Conservation (phyloP, 1,284 basidiomycete species). For the Retiboletus flavoniger region DNA sequence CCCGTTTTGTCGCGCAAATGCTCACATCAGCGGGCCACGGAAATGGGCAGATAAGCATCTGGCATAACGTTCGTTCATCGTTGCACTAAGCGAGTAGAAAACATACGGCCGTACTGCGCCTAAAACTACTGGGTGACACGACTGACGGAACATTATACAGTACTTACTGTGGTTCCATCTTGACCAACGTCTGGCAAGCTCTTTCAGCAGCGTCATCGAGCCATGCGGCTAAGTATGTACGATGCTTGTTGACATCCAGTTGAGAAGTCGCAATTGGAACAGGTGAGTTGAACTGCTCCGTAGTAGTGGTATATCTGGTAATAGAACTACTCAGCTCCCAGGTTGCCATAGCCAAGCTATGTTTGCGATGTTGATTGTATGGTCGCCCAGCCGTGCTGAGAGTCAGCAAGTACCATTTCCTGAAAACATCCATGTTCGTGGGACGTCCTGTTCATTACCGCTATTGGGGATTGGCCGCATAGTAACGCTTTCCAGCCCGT, state of each 20-base stretch:
- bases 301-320: neutral
- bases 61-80: neutral
- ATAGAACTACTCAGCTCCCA: neutral
- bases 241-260: neutral
- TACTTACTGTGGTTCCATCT: too few relatives aligned
- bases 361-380: neutral
- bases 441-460: neutral
- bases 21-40: too few relatives aligned
- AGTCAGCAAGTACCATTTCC: neutral
- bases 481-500: neutral
- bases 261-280: neutral
- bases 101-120: neutral
- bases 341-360: neutral
- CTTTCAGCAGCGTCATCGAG: neutral
- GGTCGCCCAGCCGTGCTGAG: neutral
- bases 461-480: neutral
- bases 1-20: too few relatives aligned
- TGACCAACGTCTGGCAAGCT: too few relatives aligned
- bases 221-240: neutral
- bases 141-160: too few relatives aligned
- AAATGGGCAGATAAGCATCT: too few relatives aligned
- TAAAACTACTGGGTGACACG: too few relatives aligned
- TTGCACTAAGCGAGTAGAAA: neutral
- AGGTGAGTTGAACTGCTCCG: neutral
- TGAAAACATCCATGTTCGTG: neutral